Conservation (phyloP, 805 yeast genomes). For the Yarrowia porcina region DNA sequence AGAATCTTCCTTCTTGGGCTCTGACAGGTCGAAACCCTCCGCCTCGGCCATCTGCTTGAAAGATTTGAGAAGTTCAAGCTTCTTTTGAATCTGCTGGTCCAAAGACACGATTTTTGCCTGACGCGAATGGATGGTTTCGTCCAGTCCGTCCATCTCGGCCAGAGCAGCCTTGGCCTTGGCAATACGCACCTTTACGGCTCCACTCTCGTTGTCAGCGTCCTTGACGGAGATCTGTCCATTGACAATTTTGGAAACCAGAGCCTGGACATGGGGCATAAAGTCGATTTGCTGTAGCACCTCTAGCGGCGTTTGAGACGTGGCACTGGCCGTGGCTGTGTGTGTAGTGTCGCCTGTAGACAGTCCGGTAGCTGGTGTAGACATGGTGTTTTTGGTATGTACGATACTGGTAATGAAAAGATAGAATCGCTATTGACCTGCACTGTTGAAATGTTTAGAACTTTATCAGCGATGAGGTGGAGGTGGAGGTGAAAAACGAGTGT, state of each 20-base stretch:
- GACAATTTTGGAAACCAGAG: conserved; percentile 30
- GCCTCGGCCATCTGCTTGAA: conserved; percentile 22
- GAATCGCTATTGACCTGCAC: background rate
- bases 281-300: conserved; percentile 32
- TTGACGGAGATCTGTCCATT: conserved; percentile 33
- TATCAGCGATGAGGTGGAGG: background rate
- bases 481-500: no score
- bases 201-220: conserved; percentile 36
- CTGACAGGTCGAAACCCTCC: background rate
- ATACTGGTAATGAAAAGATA: background rate
- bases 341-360: conserved; percentile 3
- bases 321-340: conserved; percentile 3
- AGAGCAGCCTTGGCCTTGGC: conserved; percentile 31
- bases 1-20: conserved; percentile 20
- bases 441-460: background rate
- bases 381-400: background rate
- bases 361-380: conserved; percentile 14
- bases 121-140: conserved; percentile 32
- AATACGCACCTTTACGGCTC: conserved; percentile 33
- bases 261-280: conserved; percentile 33
- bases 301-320: conserved; percentile 24
- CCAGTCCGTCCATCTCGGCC: conserved; percentile 31
- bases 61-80: conserved; percentile 14
- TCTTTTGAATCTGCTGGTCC: conserved; percentile 35
- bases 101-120: conserved; percentile 35